Evolutionary conservation across 257 asterid species (phyloP).

Genomic region (Jaltomata sinuosa): DNA sequence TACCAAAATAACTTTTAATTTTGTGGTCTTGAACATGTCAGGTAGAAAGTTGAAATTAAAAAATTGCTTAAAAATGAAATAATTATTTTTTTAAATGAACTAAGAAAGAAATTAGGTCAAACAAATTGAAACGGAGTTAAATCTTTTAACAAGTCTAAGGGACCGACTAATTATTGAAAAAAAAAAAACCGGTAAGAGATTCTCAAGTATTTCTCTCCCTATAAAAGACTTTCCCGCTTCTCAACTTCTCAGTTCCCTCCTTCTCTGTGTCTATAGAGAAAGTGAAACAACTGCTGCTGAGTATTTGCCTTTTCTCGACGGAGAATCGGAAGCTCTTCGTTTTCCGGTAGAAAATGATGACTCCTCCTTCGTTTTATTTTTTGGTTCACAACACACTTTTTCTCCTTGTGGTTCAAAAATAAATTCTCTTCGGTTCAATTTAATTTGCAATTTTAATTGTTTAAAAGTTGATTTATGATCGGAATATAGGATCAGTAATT

Average conservation of each 20-base stretch:
- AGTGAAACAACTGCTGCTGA: background rate
- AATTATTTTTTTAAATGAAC: too few relatives aligned
- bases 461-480: background rate
- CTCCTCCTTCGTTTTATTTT: background rate
- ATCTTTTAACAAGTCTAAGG: too few relatives aligned
- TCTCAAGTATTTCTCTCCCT: background rate
- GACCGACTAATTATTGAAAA: too few relatives aligned
- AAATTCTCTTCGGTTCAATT: background rate
- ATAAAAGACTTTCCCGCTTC: background rate
- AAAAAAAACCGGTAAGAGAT: too few relatives aligned
- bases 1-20: too few relatives aligned
- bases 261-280: background rate
- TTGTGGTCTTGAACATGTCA: too few relatives aligned
- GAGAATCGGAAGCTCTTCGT: background rate
- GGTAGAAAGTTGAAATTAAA: too few relatives aligned
- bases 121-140: too few relatives aligned
- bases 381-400: too few relatives aligned
- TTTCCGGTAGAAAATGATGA: background rate
- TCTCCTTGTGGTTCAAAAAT: background rate
- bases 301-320: background rate
- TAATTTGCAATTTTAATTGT: background rate
- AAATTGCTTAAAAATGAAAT: too few relatives aligned
- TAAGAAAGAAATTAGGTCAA: too few relatives aligned
- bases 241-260: background rate
- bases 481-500: background rate